Conservation (phyloP, 192 early-diverging fungal genomes). For the Linnemannia elongata region DNA sequence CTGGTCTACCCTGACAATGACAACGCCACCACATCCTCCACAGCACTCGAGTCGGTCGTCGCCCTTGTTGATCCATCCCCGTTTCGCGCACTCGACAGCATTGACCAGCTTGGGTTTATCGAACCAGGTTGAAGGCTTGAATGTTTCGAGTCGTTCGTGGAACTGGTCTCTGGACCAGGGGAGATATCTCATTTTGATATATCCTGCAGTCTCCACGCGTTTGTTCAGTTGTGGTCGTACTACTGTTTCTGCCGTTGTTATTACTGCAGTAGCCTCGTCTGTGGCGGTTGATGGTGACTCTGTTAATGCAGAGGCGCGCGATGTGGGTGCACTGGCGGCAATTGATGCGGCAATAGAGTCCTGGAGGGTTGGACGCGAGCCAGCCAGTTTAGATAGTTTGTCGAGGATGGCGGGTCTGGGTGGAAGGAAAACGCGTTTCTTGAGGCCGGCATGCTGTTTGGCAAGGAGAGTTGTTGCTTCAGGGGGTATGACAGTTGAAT, state of each 20-base stretch:
- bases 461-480: not conserved
- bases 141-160: slow-evolving; percentile 45
- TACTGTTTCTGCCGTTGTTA: not conserved
- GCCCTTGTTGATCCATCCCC: slow-evolving; percentile 47
- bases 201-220: not conserved
- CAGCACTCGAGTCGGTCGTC: slow-evolving; percentile 50
- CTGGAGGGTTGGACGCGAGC: slow-evolving; percentile 21
- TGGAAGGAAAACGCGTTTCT: slow-evolving; percentile 31
- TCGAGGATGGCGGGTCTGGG: slow-evolving; percentile 39
- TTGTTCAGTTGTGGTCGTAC: not conserved
- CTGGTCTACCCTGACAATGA: slow-evolving; percentile 37
- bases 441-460: not conserved
- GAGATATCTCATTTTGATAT: slow-evolving; percentile 26
- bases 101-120: slow-evolving; percentile 52
- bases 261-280: not conserved
- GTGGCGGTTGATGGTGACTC: not conserved
- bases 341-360: slow-evolving; percentile 51
- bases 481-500: not conserved
- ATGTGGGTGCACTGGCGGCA: slow-evolving; percentile 39
- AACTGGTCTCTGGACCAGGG: slow-evolving; percentile 55
- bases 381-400: slow-evolving; percentile 23
- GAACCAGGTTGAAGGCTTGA: slow-evolving; percentile 54
- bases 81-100: slow-evolving; percentile 50
- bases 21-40: slow-evolving; percentile 49
- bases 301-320: not conserved